phyloP scores from a whole-genome alignment of 73 alveolate species.

The Durusdinium trenchii region DNA sequence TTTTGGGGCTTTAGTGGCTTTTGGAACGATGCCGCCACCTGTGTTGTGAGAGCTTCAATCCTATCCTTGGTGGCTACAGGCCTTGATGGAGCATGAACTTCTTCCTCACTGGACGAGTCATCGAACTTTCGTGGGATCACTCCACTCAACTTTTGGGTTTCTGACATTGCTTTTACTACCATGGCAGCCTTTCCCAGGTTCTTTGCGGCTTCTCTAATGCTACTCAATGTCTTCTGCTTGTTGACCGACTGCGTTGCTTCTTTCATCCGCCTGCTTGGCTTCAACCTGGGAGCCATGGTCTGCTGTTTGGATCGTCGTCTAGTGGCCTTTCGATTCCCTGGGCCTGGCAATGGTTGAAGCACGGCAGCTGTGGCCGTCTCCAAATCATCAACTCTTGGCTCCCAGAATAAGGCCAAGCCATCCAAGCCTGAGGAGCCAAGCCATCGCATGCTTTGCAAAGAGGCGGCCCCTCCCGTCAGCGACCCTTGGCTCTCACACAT shows the following conservation, averaged over 20 bases:
- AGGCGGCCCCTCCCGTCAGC: slow-evolving; percentile 1
- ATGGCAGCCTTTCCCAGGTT: slow-evolving; percentile 62
- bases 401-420: background rate
- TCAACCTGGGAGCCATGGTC: slow-evolving; percentile 54
- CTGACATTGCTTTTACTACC: slow-evolving; percentile 64
- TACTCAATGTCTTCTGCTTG: slow-evolving; percentile 30
- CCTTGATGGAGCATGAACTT: background rate
- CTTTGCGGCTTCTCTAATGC: slow-evolving; percentile 24
- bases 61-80: background rate
- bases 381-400: background rate
- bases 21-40: slow-evolving; percentile 59
- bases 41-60: slow-evolving; percentile 26
- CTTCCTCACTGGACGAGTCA: slow-evolving; percentile 85
- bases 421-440: background rate
- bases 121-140: background rate
- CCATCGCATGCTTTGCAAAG: background rate
- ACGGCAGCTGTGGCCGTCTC: background rate
- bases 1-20: background rate
- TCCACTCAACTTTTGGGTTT: slow-evolving; percentile 9
- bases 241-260: slow-evolving; percentile 57
- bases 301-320: slow-evolving; percentile 52
- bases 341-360: slow-evolving; percentile 33
- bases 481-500: background rate
- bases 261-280: slow-evolving; percentile 34
- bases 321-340: background rate